Evolutionary conservation across 192 early-diverging fungal genomes (phyloP).

Genomic region (Podila clonocystis): DNA sequence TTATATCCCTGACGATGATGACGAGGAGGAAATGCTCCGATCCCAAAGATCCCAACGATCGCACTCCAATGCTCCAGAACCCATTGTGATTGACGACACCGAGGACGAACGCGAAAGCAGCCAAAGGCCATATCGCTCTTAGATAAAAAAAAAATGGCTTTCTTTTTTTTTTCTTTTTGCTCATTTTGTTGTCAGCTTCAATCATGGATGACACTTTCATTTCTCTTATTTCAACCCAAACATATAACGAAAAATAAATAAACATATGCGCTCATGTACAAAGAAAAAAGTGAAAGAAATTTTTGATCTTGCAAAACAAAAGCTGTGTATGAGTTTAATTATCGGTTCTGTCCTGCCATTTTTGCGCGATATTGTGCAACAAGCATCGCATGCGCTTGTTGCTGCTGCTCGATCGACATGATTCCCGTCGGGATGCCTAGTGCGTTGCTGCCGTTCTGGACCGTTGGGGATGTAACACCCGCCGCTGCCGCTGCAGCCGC

Average conservation of each 20-base stretch:
- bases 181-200: too few relatives aligned
- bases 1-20: conserved; percentile 26
- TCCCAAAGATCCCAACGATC: not conserved
- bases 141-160: too few relatives aligned
- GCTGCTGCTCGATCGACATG: conserved; percentile 50
- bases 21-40: not conserved
- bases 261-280: not conserved
- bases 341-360: conserved; percentile 46
- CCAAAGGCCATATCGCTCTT: not conserved
- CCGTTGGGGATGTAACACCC: conserved; percentile 26
- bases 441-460: conserved; percentile 18
- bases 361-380: conserved; percentile 47
- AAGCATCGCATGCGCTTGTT: conserved; percentile 44
- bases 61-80: not conserved
- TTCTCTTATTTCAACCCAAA: too few relatives aligned
- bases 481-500: conserved; percentile 46
- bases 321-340: not conserved
- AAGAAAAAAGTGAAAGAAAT: not conserved
- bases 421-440: conserved; percentile 47
- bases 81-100: conserved; percentile 23
- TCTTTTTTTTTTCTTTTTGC: too few relatives aligned
- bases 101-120: conserved; percentile 16
- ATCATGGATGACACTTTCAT: too few relatives aligned
- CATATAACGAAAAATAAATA: not conserved
- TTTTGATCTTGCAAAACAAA: not conserved